Base-by-base conservation (phyloP, 495 filamentous ascomycete genomes). In the Talaromyces liani region DNA sequence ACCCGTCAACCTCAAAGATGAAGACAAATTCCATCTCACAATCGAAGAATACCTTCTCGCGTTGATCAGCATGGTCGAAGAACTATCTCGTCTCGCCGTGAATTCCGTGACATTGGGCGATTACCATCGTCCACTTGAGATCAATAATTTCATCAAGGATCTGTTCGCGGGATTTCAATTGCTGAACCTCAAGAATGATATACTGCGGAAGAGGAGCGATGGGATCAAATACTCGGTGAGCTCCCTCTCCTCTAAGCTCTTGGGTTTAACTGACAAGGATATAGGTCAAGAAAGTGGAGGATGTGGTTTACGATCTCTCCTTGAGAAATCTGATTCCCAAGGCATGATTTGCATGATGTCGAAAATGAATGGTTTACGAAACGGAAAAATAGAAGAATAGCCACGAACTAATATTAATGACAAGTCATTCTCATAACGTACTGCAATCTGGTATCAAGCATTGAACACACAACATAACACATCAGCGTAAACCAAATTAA, bases 31-130 rank as follows among this genome's bases (percentile, higher is more conserved):
- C 83, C 94, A 98, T 72, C 78, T 98, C 64, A 93, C 92, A 31
- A 92, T 97, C 69, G 94, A 98, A 76, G 94, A 98, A 72, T 98
- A 98, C 74, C 86, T 98, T 3, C 87, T 92, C 53, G 87, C 89
- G 7, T 80, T 97, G 49, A 91, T 93, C 56, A 82, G 84, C 47
- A 87, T 97, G 63, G 88, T 95, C 63, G 92, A 97, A 67, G 94
- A 98, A 74, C 84, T 98, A 71, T 83, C 90, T 56, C 90, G 93
- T 47, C 82, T 98, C 36, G 91, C 93, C n/a, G 91, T 93, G 78
- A 98, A 98, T 77, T 89, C 91, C 2, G 94, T 98, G 67, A 98
- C 93, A 0, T 79, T 97, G 45, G 92, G 92, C 55, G 93, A 98
- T 76, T 92, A 89, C 64, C 78, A 84, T 34, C 82, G 93, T 31